Base-by-base conservation (phyloP, 345 rosid species). In the Raphanus sativus region DNA sequence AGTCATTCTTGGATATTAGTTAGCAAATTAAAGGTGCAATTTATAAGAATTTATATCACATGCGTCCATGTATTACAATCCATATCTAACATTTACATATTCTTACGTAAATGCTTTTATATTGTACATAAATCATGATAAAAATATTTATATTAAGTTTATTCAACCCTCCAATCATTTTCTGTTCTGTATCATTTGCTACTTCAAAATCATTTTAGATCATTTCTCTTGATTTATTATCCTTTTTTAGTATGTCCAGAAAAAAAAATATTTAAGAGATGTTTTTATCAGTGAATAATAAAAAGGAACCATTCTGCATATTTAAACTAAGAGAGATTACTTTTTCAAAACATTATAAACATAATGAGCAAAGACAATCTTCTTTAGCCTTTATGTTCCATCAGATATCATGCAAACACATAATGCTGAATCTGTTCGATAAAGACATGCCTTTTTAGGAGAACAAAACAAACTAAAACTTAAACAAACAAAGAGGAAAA, bases 331-430 rank as follows among this genome's bases (percentile, higher is more conserved):
- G 45, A 69, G 62, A 48, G 73, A 48, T 16, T 69, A 54, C 62
- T 69, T 50, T 30, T 17, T 16, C 42, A 69, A 54, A 11, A 3
- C 2, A 15, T 13, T 69, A 8, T 17, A 33, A 69, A 12, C 61
- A 38, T 59, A 36, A 59, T 58, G 58, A 60, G 11, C 36, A 60
- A 40, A 60, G 66, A 71, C 58, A 71, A 59, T 59, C 75, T 71
- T 25, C 75, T 71, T 71, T 60, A 71, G 71, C 60, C 71, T 67
- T 67, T 68, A 68, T 45, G 67, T 61, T 71, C 42, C 67, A 61
- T 71, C 75, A 61, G 54, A 7, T 61, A 71, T 71, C 26, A 71
- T 71, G 75, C 28, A 71, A 61, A 26, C 67, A 71, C 75, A 60
- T 71, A 71, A 71, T 45, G 67, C 40, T 71, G 60, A 28, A 71